Base-by-base conservation (phyloP, 1,284 basidiomycete genomes). In the Fomitopsis schrenkii region DNA sequence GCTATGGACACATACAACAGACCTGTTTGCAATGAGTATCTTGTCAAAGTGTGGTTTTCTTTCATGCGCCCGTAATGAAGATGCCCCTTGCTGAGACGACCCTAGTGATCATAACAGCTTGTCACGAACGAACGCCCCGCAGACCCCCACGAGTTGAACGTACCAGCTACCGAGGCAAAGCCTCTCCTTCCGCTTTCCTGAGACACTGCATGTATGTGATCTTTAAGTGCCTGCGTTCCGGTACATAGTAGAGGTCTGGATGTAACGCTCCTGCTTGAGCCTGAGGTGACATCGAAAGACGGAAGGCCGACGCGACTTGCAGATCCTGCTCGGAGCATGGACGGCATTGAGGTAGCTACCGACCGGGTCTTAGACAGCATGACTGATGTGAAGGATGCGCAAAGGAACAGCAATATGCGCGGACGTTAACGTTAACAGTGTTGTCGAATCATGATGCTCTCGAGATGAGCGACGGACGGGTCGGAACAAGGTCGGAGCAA, bases 11-110 rank as follows among this genome's bases (percentile, higher is more conserved):
- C 26, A 56, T 36, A 17, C 36, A 10, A 64, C 73, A 55, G 62
- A 88, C 87, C 93, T 80, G 71, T 95, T 95, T 0, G 93, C 93
- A 61, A 95, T 87, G 44, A 95, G 81, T 61, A 95, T 90, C 79
- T 94, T 95, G 77, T 90, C 84, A 65, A 91, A 91, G 66, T 88
- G 87, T 22, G 88, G 83, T 54, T 73, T 77, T 54, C 74, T 52
- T 9, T 56, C 59, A 62, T 48, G 19, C 22, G 26, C 19, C 4
- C 12, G 22, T n/a, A 2, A 14, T 28, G 19, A 22, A 12, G 19
- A 5, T 3, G 22, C 19, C 2, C 1, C 45, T 14, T 5, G 19
- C 9, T 22, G 44, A 22, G 22, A 22, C 26, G 45, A 28, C 45
- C 8, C 45, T 15, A 10, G 22, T 19, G 14, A 28, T 48, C 44